Evolutionary conservation across 1,139 yeast species (phyloP), one percentile per base, ranked within the genome.

Genomic region (Taphrina communis): DNA sequence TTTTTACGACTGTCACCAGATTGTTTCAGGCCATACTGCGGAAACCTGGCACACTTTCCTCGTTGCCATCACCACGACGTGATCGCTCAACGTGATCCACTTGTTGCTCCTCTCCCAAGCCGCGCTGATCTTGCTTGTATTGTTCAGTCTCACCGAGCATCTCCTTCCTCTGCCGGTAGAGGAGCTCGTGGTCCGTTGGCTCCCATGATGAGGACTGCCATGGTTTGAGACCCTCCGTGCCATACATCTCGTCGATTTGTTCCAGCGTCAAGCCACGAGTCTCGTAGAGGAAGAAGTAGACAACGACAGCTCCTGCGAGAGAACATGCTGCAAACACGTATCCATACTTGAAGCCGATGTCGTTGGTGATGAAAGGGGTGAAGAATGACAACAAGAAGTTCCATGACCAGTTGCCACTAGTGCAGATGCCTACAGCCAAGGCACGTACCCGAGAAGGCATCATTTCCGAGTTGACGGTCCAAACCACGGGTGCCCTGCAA

Each of bases 381-480:
- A 86, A 85, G 80, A 87, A 85, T 0, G 92, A 88, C 78, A 89
- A 88, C 71, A 86, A 84, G 82, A 89, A 89, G 76, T 91, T 91
- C 80, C 87, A 86, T 58, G 88, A 72, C 96, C 96, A 90, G 80
- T 89, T 90, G 35, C 66, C 65, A 38, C 90, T 89, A 55, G 86
- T 82, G 66, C 93, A 88, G 66, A 90, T 80, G 58, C 93, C 87
- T 82, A 90, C 88, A 71, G 91, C 90, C 80, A 88, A 88, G 44
- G 93, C 85, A 80, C 94, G 85, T 73, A 89, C 87, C 75, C 93
- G 86, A 73, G 89, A 82, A 68, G 96, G 93, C 79, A 86, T 90
- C 57, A 89, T 82, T 79, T 90, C 97, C 51, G 94, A 88, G 68
- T 88, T 85, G 74, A 89, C 86, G 69, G 88, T 88, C 85, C 86